phyloP scores from a whole-genome alignment of 2,329 filamentous ascomycete genomes.

The Geosmithia morbida region DNA sequence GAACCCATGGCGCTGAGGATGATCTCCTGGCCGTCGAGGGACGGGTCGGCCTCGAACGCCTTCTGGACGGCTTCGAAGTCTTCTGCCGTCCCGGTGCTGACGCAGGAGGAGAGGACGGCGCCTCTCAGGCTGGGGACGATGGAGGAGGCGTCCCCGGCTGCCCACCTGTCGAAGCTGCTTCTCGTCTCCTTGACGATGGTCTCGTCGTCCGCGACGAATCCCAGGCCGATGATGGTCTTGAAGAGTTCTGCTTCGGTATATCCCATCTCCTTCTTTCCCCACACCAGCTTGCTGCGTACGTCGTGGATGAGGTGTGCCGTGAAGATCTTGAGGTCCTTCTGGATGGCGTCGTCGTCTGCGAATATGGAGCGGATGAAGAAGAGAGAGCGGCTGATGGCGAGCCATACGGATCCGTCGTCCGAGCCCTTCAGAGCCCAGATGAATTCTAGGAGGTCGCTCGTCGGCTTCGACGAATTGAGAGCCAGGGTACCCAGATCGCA shows the following conservation, averaged over 20 bases:
- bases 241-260: conserved; percentile 73
- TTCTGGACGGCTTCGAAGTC: conserved; percentile 65
- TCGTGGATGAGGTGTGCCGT: conserved; percentile 61
- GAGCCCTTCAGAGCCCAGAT: conserved; percentile 74
- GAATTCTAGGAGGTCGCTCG: conserved; percentile 68
- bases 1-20: conserved; percentile 63
- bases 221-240: conserved; percentile 63
- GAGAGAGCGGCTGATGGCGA: conserved; percentile 66
- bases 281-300: conserved; percentile 68
- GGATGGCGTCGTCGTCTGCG: conserved; percentile 56
- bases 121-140: conserved; percentile 72
- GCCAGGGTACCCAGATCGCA: conserved; percentile 84
- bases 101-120: conserved; percentile 65
- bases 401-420: conserved; percentile 78
- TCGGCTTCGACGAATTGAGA: conserved; percentile 72
- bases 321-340: conserved; percentile 63
- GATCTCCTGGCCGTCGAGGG: conserved; percentile 85
- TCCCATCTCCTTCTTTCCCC: conserved; percentile 66
- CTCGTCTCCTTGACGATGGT: conserved; percentile 60
- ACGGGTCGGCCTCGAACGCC: conserved; percentile 70
- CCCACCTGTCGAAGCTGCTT: conserved; percentile 69
- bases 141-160: conserved; percentile 46
- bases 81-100: conserved; percentile 54
- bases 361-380: conserved; percentile 74
- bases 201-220: conserved; percentile 63